These are phyloP conservation scores for Huntiella savannae DNA, from an alignment of 2,329 filamentous ascomycete species.

Conservation along the genomic window DNA sequence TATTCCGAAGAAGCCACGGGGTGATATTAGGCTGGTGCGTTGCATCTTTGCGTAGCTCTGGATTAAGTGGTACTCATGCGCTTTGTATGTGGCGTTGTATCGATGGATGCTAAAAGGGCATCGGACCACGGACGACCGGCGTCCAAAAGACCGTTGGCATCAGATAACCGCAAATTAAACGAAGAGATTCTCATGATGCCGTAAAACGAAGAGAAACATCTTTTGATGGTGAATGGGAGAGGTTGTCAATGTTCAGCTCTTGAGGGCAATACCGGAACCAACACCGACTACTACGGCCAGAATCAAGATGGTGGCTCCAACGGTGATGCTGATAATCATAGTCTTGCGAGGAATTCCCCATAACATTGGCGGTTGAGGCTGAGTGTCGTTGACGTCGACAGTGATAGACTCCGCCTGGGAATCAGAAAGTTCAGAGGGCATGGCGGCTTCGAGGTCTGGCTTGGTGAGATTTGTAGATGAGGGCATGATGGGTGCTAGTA, in stretches of 20 bases:
- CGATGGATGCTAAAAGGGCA: too few species aligned
- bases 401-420: conserved; percentile 1
- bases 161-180: too few species aligned
- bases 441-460: conserved; percentile 5
- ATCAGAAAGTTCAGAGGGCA: not conserved
- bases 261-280: conserved; percentile 14
- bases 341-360: conserved; percentile 14
- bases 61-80: too few species aligned
- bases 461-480: conserved; percentile 1
- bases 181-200: too few species aligned
- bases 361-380: conserved; percentile 9
- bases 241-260: conserved; percentile 5
- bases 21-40: too few species aligned
- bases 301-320: conserved; percentile 12
- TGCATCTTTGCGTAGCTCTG: too few species aligned
- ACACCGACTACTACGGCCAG: conserved; percentile 14
- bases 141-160: too few species aligned
- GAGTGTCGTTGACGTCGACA: not conserved
- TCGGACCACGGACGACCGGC: too few species aligned
- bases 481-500: not conserved
- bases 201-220: too few species aligned
- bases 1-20: too few species aligned
- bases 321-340: conserved; percentile 14
- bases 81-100: too few species aligned
- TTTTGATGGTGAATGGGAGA: not conserved